Evolutionary conservation across 108 stramenopile species (phyloP), one percentile per base, ranked within the genome.

Genomic region (Cylindrotheca closterium): DNA sequence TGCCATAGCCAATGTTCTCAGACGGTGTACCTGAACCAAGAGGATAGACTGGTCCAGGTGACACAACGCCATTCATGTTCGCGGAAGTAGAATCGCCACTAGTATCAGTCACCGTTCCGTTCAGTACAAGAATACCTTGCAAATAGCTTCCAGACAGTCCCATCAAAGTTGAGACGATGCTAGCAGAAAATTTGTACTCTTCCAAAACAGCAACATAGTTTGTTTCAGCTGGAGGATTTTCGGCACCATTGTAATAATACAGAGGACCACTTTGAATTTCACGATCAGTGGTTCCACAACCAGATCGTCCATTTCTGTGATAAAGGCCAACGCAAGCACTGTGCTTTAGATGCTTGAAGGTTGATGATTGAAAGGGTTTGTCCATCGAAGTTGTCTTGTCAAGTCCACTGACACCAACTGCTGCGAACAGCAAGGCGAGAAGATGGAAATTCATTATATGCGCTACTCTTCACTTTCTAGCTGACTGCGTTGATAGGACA

Each of bases 171-270:
- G 64, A 61, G 28, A 93, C 46, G 22, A 67, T 72, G 8, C 74
- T 64, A 15, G 68, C 37, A 4, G 68, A 80, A 70, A 88, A 76
- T 8, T 77, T 60, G 10, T 66, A 60, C 47, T 93, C 92, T 30
- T 86, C 84, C 50, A 93, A 63, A 29, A 90, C 86, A 2, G 85
- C 87, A 15, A 93, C 88, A 62, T 79, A 92, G 47, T 57, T n/a
- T 3, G 60, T 33, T 24, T 26, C 23, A 12, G 45, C 45, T 59
- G 79, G 58, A 67, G 51, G 45, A 48, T 51, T 29, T n/a, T n/a
- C n/a, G 46, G 55, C 57, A n/a, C 77, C 67, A 47, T 76, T 64
- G 27, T 81, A 75, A 71, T 82, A 73, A 52, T 62, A 55, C 29
- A 93, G 60, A 22, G 79, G 65, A 3, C 92, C 92, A 8, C 71